A percentile compares a stretch with the other conserved stretches of the same genome.
phyloP scores from a whole-genome alignment of 768 basidiomycete species.

The Rhodocollybia butyracea region DNA sequence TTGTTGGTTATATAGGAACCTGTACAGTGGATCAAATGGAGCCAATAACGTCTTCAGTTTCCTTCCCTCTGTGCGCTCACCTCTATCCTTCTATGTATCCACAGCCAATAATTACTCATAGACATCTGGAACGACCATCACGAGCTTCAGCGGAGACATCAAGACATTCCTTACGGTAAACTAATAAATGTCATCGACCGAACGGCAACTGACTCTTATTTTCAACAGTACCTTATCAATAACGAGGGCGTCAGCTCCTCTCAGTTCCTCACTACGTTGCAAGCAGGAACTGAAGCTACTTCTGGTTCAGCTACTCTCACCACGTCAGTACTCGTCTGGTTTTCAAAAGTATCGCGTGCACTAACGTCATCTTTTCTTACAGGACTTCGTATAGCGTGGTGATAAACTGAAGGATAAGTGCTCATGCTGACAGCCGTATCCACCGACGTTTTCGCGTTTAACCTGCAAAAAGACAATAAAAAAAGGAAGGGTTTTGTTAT shows the following conservation, averaged over 20 bases:
- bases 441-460: too few species aligned
- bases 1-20: background rate
- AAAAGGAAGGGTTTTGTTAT: too few species aligned
- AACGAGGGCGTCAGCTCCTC: slow-evolving; percentile 42
- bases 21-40: slow-evolving; percentile 5
- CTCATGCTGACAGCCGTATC: too few species aligned
- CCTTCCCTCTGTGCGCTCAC: slow-evolving; percentile 6
- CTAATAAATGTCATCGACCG: background rate
- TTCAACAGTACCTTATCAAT: slow-evolving; percentile 46
- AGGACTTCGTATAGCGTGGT: background rate
- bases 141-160: slow-evolving; percentile 5
- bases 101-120: too few species aligned
- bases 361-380: background rate
- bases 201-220: background rate
- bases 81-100: too few species aligned
- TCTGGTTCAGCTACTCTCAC: slow-evolving; percentile 51
- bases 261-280: slow-evolving; percentile 56
- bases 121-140: background rate
- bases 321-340: slow-evolving; percentile 41
- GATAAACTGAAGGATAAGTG: too few species aligned
- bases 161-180: slow-evolving; percentile 4
- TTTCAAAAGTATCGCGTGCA: background rate
- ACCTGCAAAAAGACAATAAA: too few species aligned
- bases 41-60: slow-evolving; percentile 1
- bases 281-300: slow-evolving; percentile 64